Percentiles rank a stretch among this genome's conserved stretches.
These are phyloP conservation scores for Combretum micranthum DNA, from an alignment of 345 rosid species.

Conservation along the genomic window DNA sequence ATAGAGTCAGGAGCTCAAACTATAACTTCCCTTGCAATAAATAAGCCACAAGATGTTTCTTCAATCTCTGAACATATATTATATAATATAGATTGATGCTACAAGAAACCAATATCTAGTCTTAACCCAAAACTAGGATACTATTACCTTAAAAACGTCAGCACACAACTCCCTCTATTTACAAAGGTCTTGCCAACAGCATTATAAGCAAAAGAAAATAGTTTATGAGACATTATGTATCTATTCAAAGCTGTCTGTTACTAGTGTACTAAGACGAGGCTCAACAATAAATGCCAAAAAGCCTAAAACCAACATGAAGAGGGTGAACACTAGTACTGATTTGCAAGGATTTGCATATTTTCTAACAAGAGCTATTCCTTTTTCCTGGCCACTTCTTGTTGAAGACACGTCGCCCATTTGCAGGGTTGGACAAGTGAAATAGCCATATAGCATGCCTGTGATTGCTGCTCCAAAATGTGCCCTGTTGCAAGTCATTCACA, in stretches of 20 bases:
- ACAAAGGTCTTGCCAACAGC: too few relatives aligned
- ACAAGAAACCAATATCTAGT: too few relatives aligned
- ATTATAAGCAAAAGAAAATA: too few relatives aligned
- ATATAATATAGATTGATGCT: too few relatives aligned
- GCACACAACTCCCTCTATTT: too few relatives aligned
- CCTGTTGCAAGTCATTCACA: conserved; percentile 30
- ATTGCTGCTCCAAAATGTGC: conserved; percentile 67
- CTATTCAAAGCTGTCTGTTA: conserved; percentile 19
- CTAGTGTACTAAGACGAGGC: conserved; percentile 40
- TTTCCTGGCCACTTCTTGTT: conserved; percentile 38
- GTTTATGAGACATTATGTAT: not conserved
- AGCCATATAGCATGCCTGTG: conserved; percentile 56
- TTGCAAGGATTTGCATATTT: conserved; percentile 46
- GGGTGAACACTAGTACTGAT: conserved; percentile 44
- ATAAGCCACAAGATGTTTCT: too few relatives aligned
- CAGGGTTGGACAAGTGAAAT: conserved; percentile 49
- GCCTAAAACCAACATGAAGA: conserved; percentile 34
- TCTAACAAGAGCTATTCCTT: conserved; percentile 41
- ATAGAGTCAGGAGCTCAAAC: too few relatives aligned
- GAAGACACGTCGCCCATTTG: conserved; percentile 52
- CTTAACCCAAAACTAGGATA: too few relatives aligned
- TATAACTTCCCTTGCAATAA: too few relatives aligned
- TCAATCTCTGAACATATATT: too few relatives aligned
- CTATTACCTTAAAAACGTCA: too few relatives aligned
- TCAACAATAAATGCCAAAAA: conserved; percentile 41